Evolutionary conservation across 2,329 filamentous ascomycete species (phyloP), one percentile per base, ranked within the genome.

Genomic region (Ascochyta clinopodiicola): DNA sequence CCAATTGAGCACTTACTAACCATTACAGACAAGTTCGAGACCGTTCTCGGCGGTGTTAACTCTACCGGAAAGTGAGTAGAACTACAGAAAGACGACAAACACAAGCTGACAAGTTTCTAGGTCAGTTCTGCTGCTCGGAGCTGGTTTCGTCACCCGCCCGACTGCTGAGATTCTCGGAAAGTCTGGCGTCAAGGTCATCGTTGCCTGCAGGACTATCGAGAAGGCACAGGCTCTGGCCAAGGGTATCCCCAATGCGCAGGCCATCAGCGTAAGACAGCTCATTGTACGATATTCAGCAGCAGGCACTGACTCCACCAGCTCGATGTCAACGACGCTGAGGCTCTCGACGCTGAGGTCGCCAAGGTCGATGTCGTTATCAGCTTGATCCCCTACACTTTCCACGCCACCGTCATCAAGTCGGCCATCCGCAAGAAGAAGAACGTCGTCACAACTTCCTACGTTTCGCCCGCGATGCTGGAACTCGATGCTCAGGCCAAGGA

Each of bases 341-440:
- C 90, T 31, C 87, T 98, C 56, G 92, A 97, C 70, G 86, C 87
- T 48, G 91, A 87, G 72, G 85, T 96, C 56, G 87, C 83, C 72
- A 87, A 96, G 82, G 84, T 90, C 75, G 90, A 95, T 74, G 79
- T 96, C 10, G 87, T 89, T 68, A 81, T 82, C 71, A 79, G 76
- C 38, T 73, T 98, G 78, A 96, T 98, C 68, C 94, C 94, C 45
- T 98, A 97, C 66, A 75, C 71, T 32, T 69, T 62, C 65, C 73
- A 75, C 60, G 90, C 89, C 40, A 82, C 84, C 51, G 92, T 97
- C 70, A 96, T 97, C 86, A 94, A 96, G 84, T 88, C 89, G 32
- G 94, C 92, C 61, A 97, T 98, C 79, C 86, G 88, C 71, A 85
- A 88, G 71, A 97, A 96, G 90, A 96, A 94, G 85, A 82, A 98